A percentile compares a stretch with the other conserved stretches of the same genome.
These are phyloP conservation scores for Boletus sensibilis DNA, from an alignment of 768 basidiomycete species.

Conservation along the genomic window DNA sequence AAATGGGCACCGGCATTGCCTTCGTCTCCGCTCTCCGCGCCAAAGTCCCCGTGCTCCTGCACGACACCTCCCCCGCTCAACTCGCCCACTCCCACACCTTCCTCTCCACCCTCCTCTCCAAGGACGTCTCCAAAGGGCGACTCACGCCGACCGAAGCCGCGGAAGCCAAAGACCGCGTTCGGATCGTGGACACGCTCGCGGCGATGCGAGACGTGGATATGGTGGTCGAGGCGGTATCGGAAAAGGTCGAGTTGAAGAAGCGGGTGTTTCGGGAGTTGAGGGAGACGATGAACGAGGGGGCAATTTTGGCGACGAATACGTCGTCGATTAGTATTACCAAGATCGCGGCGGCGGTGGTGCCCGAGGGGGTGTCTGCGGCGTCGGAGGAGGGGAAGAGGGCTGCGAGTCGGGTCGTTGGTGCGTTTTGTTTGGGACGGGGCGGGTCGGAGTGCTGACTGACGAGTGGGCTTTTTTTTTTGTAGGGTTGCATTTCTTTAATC, in stretches of 20 bases:
- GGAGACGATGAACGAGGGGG: slow-evolving; percentile 61
- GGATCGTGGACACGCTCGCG: slow-evolving; percentile 55
- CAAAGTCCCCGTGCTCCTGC: slow-evolving; percentile 79
- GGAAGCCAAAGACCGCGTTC: slow-evolving; percentile 67
- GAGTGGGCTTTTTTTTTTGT: neutral
- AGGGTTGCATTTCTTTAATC: slow-evolving; percentile 96
- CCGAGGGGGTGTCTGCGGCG: slow-evolving; percentile 52
- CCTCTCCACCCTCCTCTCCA: slow-evolving; percentile 80
- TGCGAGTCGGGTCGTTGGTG: slow-evolving; percentile 81
- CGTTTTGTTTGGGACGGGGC: slow-evolving; percentile 13
- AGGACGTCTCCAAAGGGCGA: slow-evolving; percentile 84
- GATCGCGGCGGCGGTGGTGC: slow-evolving; percentile 79
- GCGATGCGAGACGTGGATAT: slow-evolving; percentile 81
- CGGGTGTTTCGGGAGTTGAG: slow-evolving; percentile 72
- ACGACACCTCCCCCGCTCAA: slow-evolving; percentile 76
- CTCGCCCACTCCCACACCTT: slow-evolving; percentile 69
- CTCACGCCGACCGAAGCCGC: slow-evolving; percentile 68
- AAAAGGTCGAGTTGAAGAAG: slow-evolving; percentile 76
- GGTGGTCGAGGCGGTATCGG: slow-evolving; percentile 93
- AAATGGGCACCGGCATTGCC: slow-evolving; percentile 93
- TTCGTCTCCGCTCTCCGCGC: slow-evolving; percentile 84
- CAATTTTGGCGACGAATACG: slow-evolving; percentile 90
- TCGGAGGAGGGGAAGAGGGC: slow-evolving; percentile 62
- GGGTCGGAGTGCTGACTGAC: neutral
- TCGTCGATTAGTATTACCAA: slow-evolving; percentile 94